Conservation (phyloP, 2,329 filamentous ascomycete genomes). For the Aspergillus aculeatinus region DNA sequence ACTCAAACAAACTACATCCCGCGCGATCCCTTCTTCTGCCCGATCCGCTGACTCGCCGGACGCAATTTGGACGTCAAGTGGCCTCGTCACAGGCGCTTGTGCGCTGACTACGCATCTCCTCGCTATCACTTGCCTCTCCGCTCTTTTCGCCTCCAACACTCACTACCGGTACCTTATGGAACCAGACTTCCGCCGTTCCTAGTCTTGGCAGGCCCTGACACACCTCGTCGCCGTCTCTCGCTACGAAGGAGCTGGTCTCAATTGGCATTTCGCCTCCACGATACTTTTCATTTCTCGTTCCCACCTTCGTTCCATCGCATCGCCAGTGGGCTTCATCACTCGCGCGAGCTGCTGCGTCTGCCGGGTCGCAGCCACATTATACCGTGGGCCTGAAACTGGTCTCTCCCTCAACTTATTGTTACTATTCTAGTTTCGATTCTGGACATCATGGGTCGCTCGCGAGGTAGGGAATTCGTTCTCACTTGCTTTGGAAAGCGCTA, state of each 20-base stretch:
- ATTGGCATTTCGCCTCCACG: conserved; percentile 10
- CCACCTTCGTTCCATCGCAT: neutral
- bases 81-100: conserved; percentile 19
- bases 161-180: conserved; percentile 14
- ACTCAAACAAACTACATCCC: neutral
- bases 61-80: conserved; percentile 15
- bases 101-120: conserved; percentile 11
- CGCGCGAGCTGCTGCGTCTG: neutral
- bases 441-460: conserved; percentile 38
- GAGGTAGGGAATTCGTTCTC: conserved; percentile 32
- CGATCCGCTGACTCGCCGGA: neutral
- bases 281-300: conserved; percentile 8
- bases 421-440: conserved; percentile 6
- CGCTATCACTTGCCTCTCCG: conserved; percentile 7
- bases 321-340: conserved; percentile 2
- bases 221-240: conserved; percentile 18
- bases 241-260: conserved; percentile 18
- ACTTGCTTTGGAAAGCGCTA: neutral
- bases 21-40: neutral
- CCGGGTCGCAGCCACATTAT: neutral
- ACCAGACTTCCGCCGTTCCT: conserved; percentile 14
- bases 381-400: conserved; percentile 13
- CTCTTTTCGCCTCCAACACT: conserved; percentile 3
- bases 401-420: conserved; percentile 16
- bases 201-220: conserved; percentile 21